Percentiles rank a stretch among this genome's conserved stretches.
Evolutionary conservation across 73 alveolate species (phyloP).

Genomic region (Paramecium bursaria): DNA sequence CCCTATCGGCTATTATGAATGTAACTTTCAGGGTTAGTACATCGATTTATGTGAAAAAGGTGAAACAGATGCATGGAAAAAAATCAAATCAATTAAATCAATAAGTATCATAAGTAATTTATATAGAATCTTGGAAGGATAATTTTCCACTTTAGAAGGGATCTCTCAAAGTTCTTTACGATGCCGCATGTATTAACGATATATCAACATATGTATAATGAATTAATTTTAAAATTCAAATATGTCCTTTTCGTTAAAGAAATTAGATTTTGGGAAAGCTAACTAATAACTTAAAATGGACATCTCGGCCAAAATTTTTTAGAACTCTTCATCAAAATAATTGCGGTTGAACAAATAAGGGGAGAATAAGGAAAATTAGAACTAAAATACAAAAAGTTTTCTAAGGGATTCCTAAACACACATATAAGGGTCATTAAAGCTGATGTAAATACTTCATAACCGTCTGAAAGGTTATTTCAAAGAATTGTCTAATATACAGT

Average conservation of each 20-base stretch:
- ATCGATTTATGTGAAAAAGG: slow-evolving; percentile 39
- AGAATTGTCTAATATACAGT: neutral
- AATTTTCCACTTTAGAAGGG: no score
- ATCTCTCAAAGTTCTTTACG: no score
- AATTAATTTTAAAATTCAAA: no score
- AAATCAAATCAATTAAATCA: slow-evolving; percentile 10
- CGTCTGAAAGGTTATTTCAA: neutral
- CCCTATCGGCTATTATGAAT: slow-evolving; percentile 45
- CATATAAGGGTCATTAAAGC: neutral
- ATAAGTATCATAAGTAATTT: no score
- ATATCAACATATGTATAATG: no score
- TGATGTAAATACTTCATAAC: slow-evolving; percentile 15
- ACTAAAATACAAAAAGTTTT: neutral
- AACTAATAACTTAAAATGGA: neutral
- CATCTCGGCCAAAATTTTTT: neutral
- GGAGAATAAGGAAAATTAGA: slow-evolving; percentile 8
- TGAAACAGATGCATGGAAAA: slow-evolving; percentile 11
- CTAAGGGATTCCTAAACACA: no score
- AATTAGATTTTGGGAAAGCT: neutral
- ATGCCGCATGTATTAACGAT: no score
- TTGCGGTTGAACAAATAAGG: neutral
- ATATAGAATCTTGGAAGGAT: no score
- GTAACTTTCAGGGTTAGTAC: slow-evolving; percentile 7
- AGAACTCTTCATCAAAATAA: neutral
- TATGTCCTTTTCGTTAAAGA: no score